Evolutionary conservation across 495 filamentous ascomycete genomes (phyloP).

Genomic region (Copromyces sp.): DNA sequence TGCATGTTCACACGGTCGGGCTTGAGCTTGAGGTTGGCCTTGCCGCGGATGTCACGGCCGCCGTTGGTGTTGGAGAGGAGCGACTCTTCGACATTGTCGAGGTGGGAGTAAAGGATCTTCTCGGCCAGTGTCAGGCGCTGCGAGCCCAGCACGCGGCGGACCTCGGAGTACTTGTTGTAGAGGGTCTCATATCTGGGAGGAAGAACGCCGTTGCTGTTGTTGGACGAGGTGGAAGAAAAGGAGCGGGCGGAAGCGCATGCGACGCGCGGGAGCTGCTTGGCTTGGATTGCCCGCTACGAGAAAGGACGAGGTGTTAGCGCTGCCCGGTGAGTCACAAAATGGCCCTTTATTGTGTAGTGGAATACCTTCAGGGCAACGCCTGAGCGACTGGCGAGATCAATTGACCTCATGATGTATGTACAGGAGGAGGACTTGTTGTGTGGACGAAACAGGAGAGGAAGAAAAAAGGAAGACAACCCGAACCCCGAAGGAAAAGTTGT

Average conservation of each 20-base stretch:
- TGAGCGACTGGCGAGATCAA: conserved; percentile 29
- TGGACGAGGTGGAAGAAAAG: conserved; percentile 9
- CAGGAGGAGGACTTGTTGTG: neutral
- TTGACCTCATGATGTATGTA: conserved; percentile 25
- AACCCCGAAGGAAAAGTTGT: neutral
- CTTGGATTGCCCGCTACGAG: conserved; percentile 19
- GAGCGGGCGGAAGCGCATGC: conserved; percentile 8
- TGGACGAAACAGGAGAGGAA: conserved; percentile 10
- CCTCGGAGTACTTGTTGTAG: conserved; percentile 40
- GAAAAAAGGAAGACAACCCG: neutral
- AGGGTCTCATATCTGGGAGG: conserved; percentile 37
- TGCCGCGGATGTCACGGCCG: conserved; percentile 71
- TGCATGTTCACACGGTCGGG: conserved; percentile 98
- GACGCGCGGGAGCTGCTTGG: conserved; percentile 13
- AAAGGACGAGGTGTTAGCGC: neutral
- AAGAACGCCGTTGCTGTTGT: conserved; percentile 22
- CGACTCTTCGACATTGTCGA: conserved; percentile 78
- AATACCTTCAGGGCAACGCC: conserved; percentile 24
- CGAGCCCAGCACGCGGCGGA: conserved; percentile 61
- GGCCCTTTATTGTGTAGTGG: neutral
- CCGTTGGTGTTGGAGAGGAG: conserved; percentile 70
- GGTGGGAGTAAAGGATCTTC: conserved; percentile 95
- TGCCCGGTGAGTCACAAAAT: neutral
- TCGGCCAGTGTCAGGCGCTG: conserved; percentile 79
- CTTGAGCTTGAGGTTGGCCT: conserved; percentile 92